Evolutionary conservation across 202 grass and related monocot species (phyloP), one percentile per base, ranked within the genome.

Genomic region (Alloteropsis angusta): DNA sequence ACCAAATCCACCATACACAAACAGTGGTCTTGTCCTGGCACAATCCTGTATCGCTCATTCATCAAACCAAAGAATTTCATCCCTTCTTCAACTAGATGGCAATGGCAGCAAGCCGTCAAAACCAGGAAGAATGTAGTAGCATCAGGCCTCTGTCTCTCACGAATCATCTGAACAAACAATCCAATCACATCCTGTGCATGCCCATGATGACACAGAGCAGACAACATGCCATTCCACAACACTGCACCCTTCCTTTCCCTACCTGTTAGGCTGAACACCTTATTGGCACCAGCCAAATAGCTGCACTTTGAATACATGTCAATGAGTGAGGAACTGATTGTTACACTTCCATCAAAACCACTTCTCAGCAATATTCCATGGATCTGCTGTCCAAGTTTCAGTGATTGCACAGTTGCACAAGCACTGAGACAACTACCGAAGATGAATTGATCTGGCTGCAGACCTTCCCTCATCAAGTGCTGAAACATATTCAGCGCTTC

Each of bases 301-400:
- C 85, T 72, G 56, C 90, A 92, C 70, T 88, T 90, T 65, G 90
- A 92, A 50, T 96, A 96, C 90, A 96, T 96, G 76, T 86, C 90
- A 53, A 93, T 79, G 25, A 90, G 85, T 72, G 80, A 86, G 75
- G 62, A 77, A 5, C 82, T 41, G 62, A 90, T 76, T 56, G 80
- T 80, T 2, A 32, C 50, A 80, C 62, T 86, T 60, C 36, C 76
- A 71, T 75, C 85, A 74, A 90, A 61, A 28, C 72, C 65, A 64
- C 53, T 90, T 88, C 80, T 83, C 72, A 93, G 53, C 65, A 93
- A 18, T 38, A 69, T 68, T 18, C 79, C 28, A 68, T 96, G 93
- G 46, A 93, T 86, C 89, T 88, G 87, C 80, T 85, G 83, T 34
- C 90, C 87, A 71, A 68, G 87, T 68, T 79, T 74, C 64, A 90